Base-by-base conservation (phyloP, 1,284 basidiomycete species). In the Agaricales sp. region DNA sequence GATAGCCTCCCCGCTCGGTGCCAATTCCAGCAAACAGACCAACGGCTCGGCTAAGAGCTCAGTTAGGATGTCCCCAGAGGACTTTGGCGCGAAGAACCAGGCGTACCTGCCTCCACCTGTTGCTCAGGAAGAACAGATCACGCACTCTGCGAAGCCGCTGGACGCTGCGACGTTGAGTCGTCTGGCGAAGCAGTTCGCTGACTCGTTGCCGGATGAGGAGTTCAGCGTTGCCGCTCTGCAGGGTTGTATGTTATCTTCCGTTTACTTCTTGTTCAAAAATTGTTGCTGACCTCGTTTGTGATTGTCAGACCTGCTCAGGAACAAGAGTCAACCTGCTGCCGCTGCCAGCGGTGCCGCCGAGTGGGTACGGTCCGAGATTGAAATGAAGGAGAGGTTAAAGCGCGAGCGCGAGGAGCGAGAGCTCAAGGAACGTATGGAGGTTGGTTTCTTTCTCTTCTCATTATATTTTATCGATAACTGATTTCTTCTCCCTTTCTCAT, bases 201-300 rank as follows among this genome's bases (percentile, higher is more conserved):
- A 83, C 52, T 67, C 75, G 20, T 79, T 91, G 22, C 85, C 87
- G 0, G 82, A 87, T 20, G 80, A 84, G 38, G 83, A 85, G 64
- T 88, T 91, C 60, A 86, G 83, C 57, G 83, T 90, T 49, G 87
- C 89, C n/a, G 81, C 84, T 50, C 67, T 92, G 51, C 88, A 91
- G 66, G 88, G 87, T 61, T 91, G 83, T 86, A 62, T 74, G 83
- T 78, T 54, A 44, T 57, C 58, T 53, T 55, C 58, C 52, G 52
- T 38, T 8, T n/a, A 35, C 30, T 35, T 8, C 30, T n/a, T n/a
- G 50, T 49, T 51, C 51, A 45, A n/a, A n/a, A n/a, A n/a, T n/a
- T 38, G 19, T 50, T 37, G 38, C 45, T 48, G 14, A 49, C 43
- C n/a, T n/a, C 39, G 14, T 19, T 24, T 12, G 30, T 51, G n/a